Evolutionary conservation across 2,329 filamentous ascomycete genomes (phyloP).

Genomic region (Diaporthe caulivora): DNA sequence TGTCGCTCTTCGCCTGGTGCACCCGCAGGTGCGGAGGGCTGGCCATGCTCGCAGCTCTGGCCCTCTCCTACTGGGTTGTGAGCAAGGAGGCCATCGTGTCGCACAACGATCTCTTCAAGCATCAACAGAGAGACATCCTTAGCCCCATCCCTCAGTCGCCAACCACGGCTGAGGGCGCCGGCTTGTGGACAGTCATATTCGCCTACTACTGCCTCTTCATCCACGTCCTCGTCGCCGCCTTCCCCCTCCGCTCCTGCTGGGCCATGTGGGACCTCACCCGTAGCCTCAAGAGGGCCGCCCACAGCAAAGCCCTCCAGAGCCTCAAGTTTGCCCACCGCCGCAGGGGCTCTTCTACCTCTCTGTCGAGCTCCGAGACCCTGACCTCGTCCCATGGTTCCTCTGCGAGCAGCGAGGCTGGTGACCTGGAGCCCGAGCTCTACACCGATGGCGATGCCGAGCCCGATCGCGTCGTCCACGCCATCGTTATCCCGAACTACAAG

Average conservation of each 20-base stretch:
- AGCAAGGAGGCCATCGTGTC: conserved; percentile 60
- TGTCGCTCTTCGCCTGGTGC: conserved; percentile 68
- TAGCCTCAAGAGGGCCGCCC: conserved; percentile 59
- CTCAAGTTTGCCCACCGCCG: conserved; percentile 62
- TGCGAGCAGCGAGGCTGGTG: conserved; percentile 64
- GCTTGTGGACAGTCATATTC: conserved; percentile 66
- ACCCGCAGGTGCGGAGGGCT: conserved; percentile 67
- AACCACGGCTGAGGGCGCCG: conserved; percentile 54
- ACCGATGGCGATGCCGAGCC: conserved; percentile 57
- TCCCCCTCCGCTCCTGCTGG: conserved; percentile 73
- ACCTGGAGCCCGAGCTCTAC: conserved; percentile 61
- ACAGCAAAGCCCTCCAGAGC: conserved; percentile 59
- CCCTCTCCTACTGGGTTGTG: conserved; percentile 68
- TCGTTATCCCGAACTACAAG: conserved; percentile 81
- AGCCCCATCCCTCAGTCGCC: conserved; percentile 50
- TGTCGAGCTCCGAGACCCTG: conserved; percentile 68
- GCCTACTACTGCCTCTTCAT: conserved; percentile 75
- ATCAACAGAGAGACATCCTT: conserved; percentile 55
- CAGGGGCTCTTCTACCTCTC: conserved; percentile 65
- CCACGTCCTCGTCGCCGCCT: conserved; percentile 73
- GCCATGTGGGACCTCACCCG: conserved; percentile 70
- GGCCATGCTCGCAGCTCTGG: conserved; percentile 63
- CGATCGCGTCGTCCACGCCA: conserved; percentile 71
- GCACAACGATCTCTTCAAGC: conserved; percentile 55
- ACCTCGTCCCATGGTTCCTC: conserved; percentile 60